Evolutionary conservation across 768 basidiomycete species (phyloP), one percentile per base, ranked within the genome.

Genomic region (Suillus alpinus): DNA sequence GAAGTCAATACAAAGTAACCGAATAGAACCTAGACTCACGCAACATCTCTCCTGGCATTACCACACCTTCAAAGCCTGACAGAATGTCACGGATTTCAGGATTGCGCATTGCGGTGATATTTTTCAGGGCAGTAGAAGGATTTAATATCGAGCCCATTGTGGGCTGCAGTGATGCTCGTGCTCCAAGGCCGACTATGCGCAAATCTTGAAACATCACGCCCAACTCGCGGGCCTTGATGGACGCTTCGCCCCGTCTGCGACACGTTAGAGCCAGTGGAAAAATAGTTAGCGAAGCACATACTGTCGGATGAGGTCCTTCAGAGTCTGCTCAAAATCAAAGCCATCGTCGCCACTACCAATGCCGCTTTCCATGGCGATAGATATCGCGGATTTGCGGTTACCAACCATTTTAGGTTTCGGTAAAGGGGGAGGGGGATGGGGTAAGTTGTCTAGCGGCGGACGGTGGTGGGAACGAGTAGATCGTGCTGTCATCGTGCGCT

Each of bases 61-160:
- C 73, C 13, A 82, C 76, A 43, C 86, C 86, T 41, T 82, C 80
- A 68, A 85, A 86, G 4, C 80, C 81, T 31, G 66, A 64, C 1
- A 88, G 69, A 37, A 88, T 82, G 51, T 76, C 82, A 23, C 86
- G 81, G 1, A 87, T 70, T 10, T 84, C 83, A 1, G 91, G 88
- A 55, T 90, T 85, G 34, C 84, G 78, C 6, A 77, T 53, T 1
- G 75, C 75, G 36, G 78, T 79, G 1, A 91, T 65, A 5, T 68
- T 72, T 34, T 76, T 71, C 3, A 82, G 4, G 10, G 85, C 67
- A 39, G 81, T 71, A 23, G 76, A 50, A 0, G 84, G 85, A 69
- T 89, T 84, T 50, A 91, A 75, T 3, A 81, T 68, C 29, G 87
- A 87, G n/a, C 83, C 85, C 4, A 94, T 69, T 0, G 87, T 91